These are phyloP conservation scores for Cladosporium colombiae DNA, from an alignment of 2,329 filamentous ascomycete species.

Conservation along the genomic window DNA sequence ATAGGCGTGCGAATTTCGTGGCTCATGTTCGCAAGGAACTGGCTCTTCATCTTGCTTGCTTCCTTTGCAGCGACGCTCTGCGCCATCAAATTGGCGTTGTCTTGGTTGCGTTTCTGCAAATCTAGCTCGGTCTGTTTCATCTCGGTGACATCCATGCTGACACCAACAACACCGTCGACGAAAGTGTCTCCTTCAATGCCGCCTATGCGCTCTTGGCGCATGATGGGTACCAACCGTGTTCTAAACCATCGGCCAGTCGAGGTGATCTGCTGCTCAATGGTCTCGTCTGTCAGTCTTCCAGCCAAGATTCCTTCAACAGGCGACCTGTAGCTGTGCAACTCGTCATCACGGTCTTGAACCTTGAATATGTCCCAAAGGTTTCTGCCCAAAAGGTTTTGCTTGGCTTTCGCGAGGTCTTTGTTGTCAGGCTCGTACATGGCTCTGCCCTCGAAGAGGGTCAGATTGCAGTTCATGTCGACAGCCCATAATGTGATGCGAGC, in stretches of 20 bases:
- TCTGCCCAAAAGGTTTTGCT: constrained; percentile 53
- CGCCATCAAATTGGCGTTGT: constrained; percentile 69
- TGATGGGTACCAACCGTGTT: constrained; percentile 69
- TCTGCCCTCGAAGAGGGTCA: constrained; percentile 70
- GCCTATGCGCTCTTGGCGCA: constrained; percentile 56
- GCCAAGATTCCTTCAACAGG: constrained; percentile 66
- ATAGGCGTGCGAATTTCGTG: constrained; percentile 59
- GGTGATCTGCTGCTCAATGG: constrained; percentile 62
- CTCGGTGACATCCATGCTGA: constrained; percentile 80
- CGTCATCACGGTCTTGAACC: constrained; percentile 32
- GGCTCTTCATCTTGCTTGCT: constrained; percentile 76
- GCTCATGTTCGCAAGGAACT: constrained; percentile 68
- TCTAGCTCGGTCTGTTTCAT: constrained; percentile 65
- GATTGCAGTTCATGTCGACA: constrained; percentile 60
- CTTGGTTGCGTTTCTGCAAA: constrained; percentile 66
- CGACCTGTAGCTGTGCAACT: constrained; percentile 48
- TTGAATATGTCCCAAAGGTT: constrained; percentile 66
- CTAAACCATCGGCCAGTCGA: constrained; percentile 67
- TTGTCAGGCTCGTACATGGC: constrained; percentile 38
- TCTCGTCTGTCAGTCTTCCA: constrained; percentile 61
- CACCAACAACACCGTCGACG: constrained; percentile 72
- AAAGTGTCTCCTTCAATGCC: constrained; percentile 54
- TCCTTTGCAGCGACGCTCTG: constrained; percentile 79
- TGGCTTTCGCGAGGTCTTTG: constrained; percentile 15
- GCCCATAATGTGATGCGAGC: constrained; percentile 76